These are phyloP conservation scores for Neocatenulostroma microsporum DNA, from an alignment of 2,329 filamentous ascomycete species.

Conservation along the genomic window DNA sequence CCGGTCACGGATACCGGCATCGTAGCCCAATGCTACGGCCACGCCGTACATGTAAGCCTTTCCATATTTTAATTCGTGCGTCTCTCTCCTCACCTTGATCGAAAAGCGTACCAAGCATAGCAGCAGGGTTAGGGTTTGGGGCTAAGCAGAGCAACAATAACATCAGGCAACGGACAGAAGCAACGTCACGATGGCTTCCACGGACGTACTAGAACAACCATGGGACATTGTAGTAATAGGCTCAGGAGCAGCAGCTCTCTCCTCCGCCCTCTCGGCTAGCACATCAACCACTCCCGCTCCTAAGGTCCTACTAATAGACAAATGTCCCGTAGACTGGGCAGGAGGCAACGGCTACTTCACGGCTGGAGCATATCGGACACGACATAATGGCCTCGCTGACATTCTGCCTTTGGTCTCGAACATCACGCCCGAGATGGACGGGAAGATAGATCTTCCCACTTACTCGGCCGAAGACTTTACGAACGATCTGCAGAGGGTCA, in stretches of 20 bases:
- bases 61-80: too few relatives aligned
- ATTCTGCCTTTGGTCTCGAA: conserved; percentile 57
- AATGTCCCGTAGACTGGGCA: conserved; percentile 50
- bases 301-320: conserved; percentile 51
- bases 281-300: conserved; percentile 31
- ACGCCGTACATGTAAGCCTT: too few relatives aligned
- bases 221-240: conserved; percentile 50
- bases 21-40: too few relatives aligned
- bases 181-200: too few relatives aligned
- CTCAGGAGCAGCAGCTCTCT: conserved; percentile 56
- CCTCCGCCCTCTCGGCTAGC: conserved; percentile 36
- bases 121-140: too few relatives aligned
- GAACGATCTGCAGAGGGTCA: conserved; percentile 44
- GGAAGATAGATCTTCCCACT: conserved; percentile 50
- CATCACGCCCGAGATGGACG: conserved; percentile 38
- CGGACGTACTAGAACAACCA: neutral
- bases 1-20: neutral
- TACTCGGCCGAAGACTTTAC: conserved; percentile 51
- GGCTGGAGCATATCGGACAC: conserved; percentile 55
- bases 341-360: conserved; percentile 61
- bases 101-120: too few relatives aligned
- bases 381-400: conserved; percentile 49
- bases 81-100: too few relatives aligned
- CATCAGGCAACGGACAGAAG: too few relatives aligned
- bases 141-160: too few relatives aligned